These are phyloP conservation scores for Chamaenerion angustifolium DNA, from an alignment of 345 rosid species.

Conservation along the genomic window DNA sequence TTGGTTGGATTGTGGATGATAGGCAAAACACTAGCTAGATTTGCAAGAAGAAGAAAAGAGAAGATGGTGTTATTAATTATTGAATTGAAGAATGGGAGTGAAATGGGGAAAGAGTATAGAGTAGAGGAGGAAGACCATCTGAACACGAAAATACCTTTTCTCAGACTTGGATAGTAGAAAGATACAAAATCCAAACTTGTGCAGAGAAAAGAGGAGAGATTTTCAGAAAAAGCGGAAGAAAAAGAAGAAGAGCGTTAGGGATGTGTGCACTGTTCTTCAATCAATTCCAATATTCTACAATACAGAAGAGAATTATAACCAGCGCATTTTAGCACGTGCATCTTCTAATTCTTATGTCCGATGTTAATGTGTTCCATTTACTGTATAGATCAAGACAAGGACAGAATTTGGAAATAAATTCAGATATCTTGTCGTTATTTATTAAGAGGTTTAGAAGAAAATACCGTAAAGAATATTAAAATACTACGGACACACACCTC, in stretches of 20 bases:
- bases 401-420: too few species aligned
- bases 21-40: too few species aligned
- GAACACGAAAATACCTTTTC: conserved; percentile 7
- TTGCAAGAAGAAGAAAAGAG: too few species aligned
- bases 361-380: too few species aligned
- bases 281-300: conserved; percentile 4
- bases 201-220: background rate
- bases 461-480: too few species aligned
- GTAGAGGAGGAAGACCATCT: conserved; percentile 6
- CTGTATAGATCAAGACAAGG: too few species aligned
- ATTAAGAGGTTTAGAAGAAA: too few species aligned
- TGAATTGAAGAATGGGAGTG: background rate
- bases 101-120: background rate
- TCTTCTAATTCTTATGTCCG: conserved; percentile 7
- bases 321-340: conserved; percentile 47
- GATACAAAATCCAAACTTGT: background rate
- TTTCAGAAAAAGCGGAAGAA: conserved; percentile 1
- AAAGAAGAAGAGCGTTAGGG: conserved; percentile 8
- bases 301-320: background rate
- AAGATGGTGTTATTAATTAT: background rate
- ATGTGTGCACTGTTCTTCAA: too few species aligned
- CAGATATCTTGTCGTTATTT: too few species aligned
- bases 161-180: background rate
- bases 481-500: too few species aligned
- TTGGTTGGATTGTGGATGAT: too few species aligned